phyloP scores from a whole-genome alignment of 2,329 filamentous ascomycete species.

The Thelonectria blattea region DNA sequence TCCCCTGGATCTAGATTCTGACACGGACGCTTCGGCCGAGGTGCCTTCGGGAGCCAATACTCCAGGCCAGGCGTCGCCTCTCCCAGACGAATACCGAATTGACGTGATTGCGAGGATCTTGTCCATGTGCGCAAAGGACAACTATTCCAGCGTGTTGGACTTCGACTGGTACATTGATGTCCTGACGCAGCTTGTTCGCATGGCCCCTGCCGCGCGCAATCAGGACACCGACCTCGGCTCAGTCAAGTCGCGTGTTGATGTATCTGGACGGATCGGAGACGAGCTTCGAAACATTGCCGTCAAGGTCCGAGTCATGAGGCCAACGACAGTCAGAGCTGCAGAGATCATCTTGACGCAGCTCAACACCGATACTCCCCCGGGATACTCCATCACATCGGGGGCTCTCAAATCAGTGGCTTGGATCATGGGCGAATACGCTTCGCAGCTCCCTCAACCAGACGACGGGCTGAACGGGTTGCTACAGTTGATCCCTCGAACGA shows the following conservation, averaged over 20 bases:
- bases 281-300: constrained; percentile 92
- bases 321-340: constrained; percentile 81
- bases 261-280: constrained; percentile 76
- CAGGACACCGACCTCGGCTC: constrained; percentile 46
- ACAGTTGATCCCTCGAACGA: constrained; percentile 64
- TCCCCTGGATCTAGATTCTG: constrained; percentile 55
- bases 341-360: constrained; percentile 73
- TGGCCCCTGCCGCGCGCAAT: constrained; percentile 61
- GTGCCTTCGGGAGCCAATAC: constrained; percentile 40
- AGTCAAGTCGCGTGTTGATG: constrained; percentile 45
- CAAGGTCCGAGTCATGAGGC: constrained; percentile 83
- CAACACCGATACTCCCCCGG: constrained; percentile 56
- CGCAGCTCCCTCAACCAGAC: constrained; percentile 72
- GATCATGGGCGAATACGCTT: constrained; percentile 87
- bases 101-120: constrained; percentile 85
- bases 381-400: constrained; percentile 64
- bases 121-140: constrained; percentile 87
- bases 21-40: constrained; percentile 54
- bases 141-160: constrained; percentile 83
- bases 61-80: constrained; percentile 56
- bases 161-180: constrained; percentile 99
- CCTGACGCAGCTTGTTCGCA: constrained; percentile 81
- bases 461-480: constrained; percentile 76
- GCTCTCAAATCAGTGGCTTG: constrained; percentile 80
- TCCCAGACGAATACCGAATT: constrained; percentile 85